Evolutionary conservation across 345 rosid species (phyloP).

Genomic region (Dovyalis caffra): DNA sequence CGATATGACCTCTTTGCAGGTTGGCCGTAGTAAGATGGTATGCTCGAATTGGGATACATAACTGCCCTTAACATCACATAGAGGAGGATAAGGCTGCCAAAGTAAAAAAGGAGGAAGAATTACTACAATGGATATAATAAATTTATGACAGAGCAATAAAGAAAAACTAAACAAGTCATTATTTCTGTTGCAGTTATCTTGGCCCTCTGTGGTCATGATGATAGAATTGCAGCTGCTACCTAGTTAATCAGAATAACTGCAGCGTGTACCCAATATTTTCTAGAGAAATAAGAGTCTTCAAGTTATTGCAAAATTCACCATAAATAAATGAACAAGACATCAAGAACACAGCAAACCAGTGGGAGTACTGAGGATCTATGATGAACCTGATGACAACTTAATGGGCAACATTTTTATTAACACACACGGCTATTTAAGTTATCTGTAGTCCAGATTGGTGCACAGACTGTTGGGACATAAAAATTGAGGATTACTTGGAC

Average conservation of each 20-base stretch:
- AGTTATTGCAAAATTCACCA: background rate
- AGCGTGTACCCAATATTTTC: background rate
- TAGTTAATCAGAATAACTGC: background rate
- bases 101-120: background rate
- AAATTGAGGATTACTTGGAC: background rate
- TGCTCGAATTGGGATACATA: slow-evolving; percentile 94
- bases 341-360: background rate
- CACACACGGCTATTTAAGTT: background rate
- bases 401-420: background rate
- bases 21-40: slow-evolving; percentile 84
- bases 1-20: slow-evolving; percentile 94
- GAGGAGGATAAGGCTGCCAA: slow-evolving; percentile 83
- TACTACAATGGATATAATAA: background rate
- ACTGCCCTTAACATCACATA: slow-evolving; percentile 85
- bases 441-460: background rate
- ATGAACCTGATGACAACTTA: too few species aligned
- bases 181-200: background rate
- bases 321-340: background rate
- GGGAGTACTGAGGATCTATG: background rate
- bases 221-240: background rate
- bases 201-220: background rate
- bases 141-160: background rate
- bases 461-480: background rate
- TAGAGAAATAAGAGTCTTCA: background rate
- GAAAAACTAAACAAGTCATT: background rate